Evolutionary conservation across 495 filamentous ascomycete genomes (phyloP), one percentile per base, ranked within the genome.

Genomic region (Aspergillus coremiiformis): DNA sequence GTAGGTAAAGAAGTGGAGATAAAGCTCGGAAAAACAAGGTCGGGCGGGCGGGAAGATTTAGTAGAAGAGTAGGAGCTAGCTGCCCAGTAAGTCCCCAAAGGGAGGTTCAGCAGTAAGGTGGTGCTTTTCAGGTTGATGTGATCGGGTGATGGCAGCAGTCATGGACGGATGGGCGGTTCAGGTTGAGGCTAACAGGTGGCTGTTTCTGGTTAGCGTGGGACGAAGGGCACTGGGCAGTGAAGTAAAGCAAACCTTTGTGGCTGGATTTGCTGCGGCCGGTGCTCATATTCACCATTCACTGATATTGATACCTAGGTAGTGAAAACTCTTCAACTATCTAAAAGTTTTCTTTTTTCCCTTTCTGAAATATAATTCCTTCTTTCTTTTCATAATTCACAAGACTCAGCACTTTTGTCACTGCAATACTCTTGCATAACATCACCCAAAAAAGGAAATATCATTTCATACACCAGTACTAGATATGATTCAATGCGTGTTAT

Each of bases 131-230:
- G 53, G 51, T 53, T 56, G 55, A 57, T 56, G 24, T 27, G 65
- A 62, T 64, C 53, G 57, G 54, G 43, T 59, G 60, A 62, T 60
- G 56, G 58, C 52, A 55, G 58, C 54, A 55, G 62, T 59, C 49
- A 49, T 54, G 51, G 44, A 52, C 43, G 58, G 35, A 29, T 17
- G 32, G 20, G 56, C 47, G 60, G 59, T 60, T 69, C 66, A 63
- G 65, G 68, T 66, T 66, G 66, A 66, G 66, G 59, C 66, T 65
- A 66, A 68, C n/a, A 61, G 49, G 62, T 63, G 66, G 65, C 70
- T 71, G 70, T 57, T 69, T 73, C 69, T 62, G 70, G 70, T 71
- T 71, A 71, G 70, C 61, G 70, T 55, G 47, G 47, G 44, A 27
- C 15, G 17, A n/a, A 22, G 30, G 30, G 27, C n/a, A 20, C 43